Percentiles rank a stretch among this genome's conserved stretches.
These are phyloP conservation scores for Sesbania bispinosa DNA, from an alignment of 306 rosid species.

Conservation along the genomic window DNA sequence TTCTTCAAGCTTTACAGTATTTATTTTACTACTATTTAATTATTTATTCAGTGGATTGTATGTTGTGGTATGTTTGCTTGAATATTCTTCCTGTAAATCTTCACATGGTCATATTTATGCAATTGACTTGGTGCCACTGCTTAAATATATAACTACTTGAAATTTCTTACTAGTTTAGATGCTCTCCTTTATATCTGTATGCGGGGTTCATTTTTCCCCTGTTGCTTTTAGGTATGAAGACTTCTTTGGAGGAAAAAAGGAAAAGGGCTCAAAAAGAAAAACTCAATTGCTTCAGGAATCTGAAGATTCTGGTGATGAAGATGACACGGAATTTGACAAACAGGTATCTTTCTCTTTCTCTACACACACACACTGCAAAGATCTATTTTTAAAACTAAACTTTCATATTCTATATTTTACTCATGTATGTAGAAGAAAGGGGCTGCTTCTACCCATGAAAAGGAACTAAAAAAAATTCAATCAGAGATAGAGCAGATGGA, in stretches of 20 bases:
- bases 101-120: constrained; percentile 1
- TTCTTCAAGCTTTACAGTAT: not conserved
- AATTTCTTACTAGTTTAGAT: not conserved
- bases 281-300: constrained; percentile 35
- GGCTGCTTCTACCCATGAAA: constrained; percentile 68
- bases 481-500: constrained; percentile 77
- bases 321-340: constrained; percentile 36
- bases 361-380: too few species aligned
- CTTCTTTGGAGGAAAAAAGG: constrained; percentile 56
- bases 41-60: not conserved
- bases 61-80: constrained; percentile 8
- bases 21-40: not conserved
- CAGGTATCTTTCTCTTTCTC: constrained; percentile 22
- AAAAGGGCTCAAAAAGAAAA: constrained; percentile 39
- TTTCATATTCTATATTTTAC: constrained; percentile 13
- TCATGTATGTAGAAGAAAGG: constrained; percentile 35
- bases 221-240: constrained; percentile 67
- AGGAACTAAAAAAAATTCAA: constrained; percentile 46
- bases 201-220: constrained; percentile 10
- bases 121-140: not conserved
- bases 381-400: not conserved
- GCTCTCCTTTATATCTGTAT: constrained; percentile 6
- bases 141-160: not conserved
- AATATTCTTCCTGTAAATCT: not conserved
- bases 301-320: constrained; percentile 43